phyloP scores from a whole-genome alignment of 352 stramenopile genomes.

The Globisporangium canariense region DNA sequence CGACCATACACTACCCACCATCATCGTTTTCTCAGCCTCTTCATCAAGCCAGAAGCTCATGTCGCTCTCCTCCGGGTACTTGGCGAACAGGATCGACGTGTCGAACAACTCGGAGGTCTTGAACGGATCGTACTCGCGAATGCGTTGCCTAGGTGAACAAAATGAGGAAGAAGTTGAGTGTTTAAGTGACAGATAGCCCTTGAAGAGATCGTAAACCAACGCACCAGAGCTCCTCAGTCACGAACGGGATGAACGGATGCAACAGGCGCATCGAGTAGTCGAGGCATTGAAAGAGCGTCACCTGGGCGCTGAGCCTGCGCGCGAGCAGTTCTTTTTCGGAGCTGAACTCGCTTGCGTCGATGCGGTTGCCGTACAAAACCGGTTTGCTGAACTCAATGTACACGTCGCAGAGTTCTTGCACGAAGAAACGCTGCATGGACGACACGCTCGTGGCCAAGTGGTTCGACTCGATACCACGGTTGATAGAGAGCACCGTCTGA shows the following conservation, averaged over 20 bases:
- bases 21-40: slow-evolving; percentile 87
- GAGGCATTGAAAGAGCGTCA: slow-evolving; percentile 92
- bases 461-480: slow-evolving; percentile 65
- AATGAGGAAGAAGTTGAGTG: background rate
- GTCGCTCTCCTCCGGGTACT: slow-evolving; percentile 84
- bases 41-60: slow-evolving; percentile 77
- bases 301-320: slow-evolving; percentile 83
- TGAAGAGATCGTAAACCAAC: background rate
- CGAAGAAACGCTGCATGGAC: slow-evolving; percentile 79
- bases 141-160: slow-evolving; percentile 39
- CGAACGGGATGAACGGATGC: slow-evolving; percentile 99
- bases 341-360: slow-evolving; percentile 28
- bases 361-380: slow-evolving; percentile 71
- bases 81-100: slow-evolving; percentile 59
- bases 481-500: slow-evolving; percentile 51
- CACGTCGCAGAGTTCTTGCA: slow-evolving; percentile 85
- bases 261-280: slow-evolving; percentile 95
- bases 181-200: background rate
- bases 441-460: slow-evolving; percentile 64
- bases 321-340: slow-evolving; percentile 55
- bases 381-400: slow-evolving; percentile 89
- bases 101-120: slow-evolving; percentile 23
- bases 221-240: slow-evolving; percentile 99
- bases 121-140: slow-evolving; percentile 48
- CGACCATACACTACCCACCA: slow-evolving; percentile 24